A percentile compares a stretch with the other conserved stretches of the same genome.
phyloP scores from a whole-genome alignment of 73 alveolate genomes.

The Urostyla sp. region DNA sequence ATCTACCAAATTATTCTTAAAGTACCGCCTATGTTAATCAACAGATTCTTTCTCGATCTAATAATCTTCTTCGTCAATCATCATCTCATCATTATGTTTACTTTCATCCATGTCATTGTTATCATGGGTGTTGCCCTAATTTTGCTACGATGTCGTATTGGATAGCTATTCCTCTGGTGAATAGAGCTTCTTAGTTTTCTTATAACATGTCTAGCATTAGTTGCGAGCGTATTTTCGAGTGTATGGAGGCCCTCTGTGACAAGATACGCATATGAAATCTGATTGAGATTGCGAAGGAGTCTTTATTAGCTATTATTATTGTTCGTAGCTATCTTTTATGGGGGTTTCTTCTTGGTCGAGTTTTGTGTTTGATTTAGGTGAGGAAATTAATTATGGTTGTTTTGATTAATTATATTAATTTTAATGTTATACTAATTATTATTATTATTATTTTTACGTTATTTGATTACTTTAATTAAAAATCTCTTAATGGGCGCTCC shows the following conservation, averaged over 20 bases:
- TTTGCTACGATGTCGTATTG: too few relatives aligned
- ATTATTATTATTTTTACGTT: neutral
- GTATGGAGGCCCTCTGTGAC: constrained; percentile 52
- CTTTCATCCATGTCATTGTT: too few relatives aligned
- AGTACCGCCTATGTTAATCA: too few relatives aligned
- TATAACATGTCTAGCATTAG: constrained; percentile 48
- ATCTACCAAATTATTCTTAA: too few relatives aligned
- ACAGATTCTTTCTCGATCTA: too few relatives aligned
- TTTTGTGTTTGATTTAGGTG: neutral
- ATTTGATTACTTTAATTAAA: neutral
- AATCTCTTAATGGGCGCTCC: neutral
- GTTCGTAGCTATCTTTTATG: neutral
- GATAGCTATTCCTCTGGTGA: too few relatives aligned
- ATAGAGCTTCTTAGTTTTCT: constrained; percentile 53
- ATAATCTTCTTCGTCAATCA: too few relatives aligned
- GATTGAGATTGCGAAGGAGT: neutral
- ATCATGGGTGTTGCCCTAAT: too few relatives aligned
- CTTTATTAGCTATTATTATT: neutral
- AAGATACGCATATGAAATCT: constrained; percentile 37
- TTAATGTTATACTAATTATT: neutral
- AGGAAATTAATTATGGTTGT: neutral
- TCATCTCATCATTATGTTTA: too few relatives aligned
- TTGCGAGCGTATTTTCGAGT: constrained; percentile 45
- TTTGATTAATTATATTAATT: neutral
- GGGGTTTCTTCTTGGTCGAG: neutral